Evolutionary conservation across 495 filamentous ascomycete genomes (phyloP), one percentile per base, ranked within the genome.

Genomic region (Talaromyces nanjingensis): DNA sequence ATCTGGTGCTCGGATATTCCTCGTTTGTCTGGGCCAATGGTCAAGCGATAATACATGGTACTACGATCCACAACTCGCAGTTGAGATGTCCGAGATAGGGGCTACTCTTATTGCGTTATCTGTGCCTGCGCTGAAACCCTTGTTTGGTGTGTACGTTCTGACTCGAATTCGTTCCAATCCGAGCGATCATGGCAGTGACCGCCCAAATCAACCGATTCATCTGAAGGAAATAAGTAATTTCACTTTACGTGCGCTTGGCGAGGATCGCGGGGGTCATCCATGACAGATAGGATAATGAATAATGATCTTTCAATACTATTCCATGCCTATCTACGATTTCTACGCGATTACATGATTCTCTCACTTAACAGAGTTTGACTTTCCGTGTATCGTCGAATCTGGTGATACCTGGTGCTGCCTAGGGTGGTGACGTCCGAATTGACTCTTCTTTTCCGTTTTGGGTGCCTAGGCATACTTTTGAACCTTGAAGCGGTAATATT

Each of bases 61-160:
- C 22, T 80, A 81, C 69, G 74, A 74, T 45, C 76, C 78, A 12
- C 74, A 78, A 74, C 65, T 81, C 6, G 77, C 69, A 12, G 68
- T 81, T 55, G 78, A 81, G 60, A 75, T 72, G 37, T 71, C 77
- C 22, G 79, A 81, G 52, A 72, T 81, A 14, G 78, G 76, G 12
- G 66, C 72, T 11, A 80, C 79, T 1, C 61, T 81, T 3, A 73
- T 80, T 37, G 77, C 79, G 4, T 71, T 81, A 22, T 81, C 79
- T 0, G 71, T 79, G 3, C 79, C 79, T 9, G 79, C 77, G 18
- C 65, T 79, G 49, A 79, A 79, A 56, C 75, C 76, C 8, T 63
- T 80, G 33, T 77, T 78, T 37, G 74, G 75, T 11, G 33, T 60
- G 2, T 60, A 60, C 14, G 37, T 60, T 25, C 18, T 60, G 1